Evolutionary conservation across 352 stramenopile genomes (phyloP).

Genomic region (Phytophthora pluvialis): DNA sequence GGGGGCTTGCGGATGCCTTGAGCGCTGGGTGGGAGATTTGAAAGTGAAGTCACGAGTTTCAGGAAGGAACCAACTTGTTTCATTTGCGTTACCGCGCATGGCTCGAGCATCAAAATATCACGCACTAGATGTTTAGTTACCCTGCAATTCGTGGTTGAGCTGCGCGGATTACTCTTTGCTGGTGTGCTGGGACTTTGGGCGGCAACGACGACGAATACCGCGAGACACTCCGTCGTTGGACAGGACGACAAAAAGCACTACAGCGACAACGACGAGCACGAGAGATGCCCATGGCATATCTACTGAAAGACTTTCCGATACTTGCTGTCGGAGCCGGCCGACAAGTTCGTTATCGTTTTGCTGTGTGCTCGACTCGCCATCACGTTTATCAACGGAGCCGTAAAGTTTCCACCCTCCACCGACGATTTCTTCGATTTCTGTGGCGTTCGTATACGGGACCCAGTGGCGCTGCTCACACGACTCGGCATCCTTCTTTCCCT

Average conservation of each 20-base stretch:
- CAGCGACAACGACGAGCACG: constrained; percentile 47
- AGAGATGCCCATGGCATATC: constrained; percentile 39
- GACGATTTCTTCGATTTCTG: constrained; percentile 52
- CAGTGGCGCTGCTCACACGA: constrained; percentile 68
- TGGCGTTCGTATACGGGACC: constrained; percentile 55
- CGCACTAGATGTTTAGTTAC: too few relatives aligned
- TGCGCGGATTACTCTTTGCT: neutral
- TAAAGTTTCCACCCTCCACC: constrained; percentile 50
- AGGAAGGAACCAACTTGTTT: neutral
- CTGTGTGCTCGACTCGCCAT: constrained; percentile 15
- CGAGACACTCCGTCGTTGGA: constrained; percentile 63
- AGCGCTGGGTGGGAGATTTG: neutral
- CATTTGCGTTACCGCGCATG: neutral
- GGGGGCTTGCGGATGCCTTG: neutral
- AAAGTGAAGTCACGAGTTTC: neutral
- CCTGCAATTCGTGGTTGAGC: too few relatives aligned
- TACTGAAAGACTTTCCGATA: neutral
- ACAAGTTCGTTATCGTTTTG: constrained; percentile 29
- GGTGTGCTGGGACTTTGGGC: constrained; percentile 28
- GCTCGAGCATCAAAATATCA: neutral
- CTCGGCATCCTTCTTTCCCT: constrained; percentile 53
- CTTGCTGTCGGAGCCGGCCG: constrained; percentile 27
- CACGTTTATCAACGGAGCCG: constrained; percentile 2
- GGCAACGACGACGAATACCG: constrained; percentile 51
- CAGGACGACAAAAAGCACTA: constrained; percentile 47